Percentiles rank a stretch among this genome's conserved stretches.
Evolutionary conservation across 345 rosid species (phyloP).

Genomic region (Erodium maritimum): DNA sequence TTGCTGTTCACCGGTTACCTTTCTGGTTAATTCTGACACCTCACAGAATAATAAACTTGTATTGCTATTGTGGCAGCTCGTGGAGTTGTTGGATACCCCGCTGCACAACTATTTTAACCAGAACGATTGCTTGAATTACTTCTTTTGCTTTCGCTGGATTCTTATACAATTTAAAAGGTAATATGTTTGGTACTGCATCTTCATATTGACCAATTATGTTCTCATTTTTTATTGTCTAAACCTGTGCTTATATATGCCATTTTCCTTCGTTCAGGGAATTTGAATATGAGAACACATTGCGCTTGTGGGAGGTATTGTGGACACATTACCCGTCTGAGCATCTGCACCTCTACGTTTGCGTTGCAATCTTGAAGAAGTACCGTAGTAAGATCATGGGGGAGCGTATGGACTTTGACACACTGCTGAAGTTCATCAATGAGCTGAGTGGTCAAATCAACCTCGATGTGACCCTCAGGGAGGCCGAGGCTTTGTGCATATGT

Average conservation of each 20-base stretch:
- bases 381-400: constrained; percentile 81
- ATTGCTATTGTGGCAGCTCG: constrained; percentile 47
- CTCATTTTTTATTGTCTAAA: no score
- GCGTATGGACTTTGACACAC: constrained; percentile 92
- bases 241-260: no score
- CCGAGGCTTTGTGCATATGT: constrained; percentile 85
- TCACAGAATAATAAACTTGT: not conserved
- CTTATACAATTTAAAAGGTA: constrained; percentile 94
- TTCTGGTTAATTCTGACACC: not conserved
- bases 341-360: constrained; percentile 75
- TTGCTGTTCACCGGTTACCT: not conserved
- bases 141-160: constrained; percentile 99
- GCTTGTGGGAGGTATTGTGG: constrained; percentile 93
- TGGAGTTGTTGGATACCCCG: constrained; percentile 82
- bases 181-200: constrained; percentile 4
- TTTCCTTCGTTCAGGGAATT: constrained; percentile 55
- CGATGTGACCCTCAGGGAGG: constrained; percentile 61
- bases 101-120: constrained; percentile 81
- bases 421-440: constrained; percentile 86
- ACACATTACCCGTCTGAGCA: constrained; percentile 79
- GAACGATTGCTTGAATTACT: constrained; percentile 95
- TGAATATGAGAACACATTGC: constrained; percentile 65
- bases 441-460: constrained; percentile 74
- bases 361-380: constrained; percentile 79
- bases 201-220: not conserved